These are phyloP conservation scores for Teunomyces kruisii DNA, from an alignment of 805 yeast species.

Conservation along the genomic window DNA sequence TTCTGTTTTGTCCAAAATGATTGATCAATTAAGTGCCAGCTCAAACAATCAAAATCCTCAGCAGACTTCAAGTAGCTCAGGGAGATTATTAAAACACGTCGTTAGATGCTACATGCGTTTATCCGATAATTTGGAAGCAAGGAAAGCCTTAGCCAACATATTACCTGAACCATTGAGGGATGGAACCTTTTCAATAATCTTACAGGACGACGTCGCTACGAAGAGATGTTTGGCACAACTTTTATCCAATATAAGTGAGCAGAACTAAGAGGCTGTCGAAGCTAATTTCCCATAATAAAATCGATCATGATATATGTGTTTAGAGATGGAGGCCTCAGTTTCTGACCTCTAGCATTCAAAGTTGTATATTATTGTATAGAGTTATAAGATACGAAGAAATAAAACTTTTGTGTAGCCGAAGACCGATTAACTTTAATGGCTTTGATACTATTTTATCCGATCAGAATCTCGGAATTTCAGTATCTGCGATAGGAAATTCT, in stretches of 20 bases:
- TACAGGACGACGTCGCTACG: slow-evolving; percentile 86
- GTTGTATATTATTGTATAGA: slow-evolving; percentile 3
- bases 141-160: slow-evolving; percentile 78
- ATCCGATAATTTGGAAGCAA: slow-evolving; percentile 86
- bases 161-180: slow-evolving; percentile 87
- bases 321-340: not conserved
- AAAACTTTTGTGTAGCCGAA: not conserved
- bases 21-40: slow-evolving; percentile 61
- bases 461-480: not conserved
- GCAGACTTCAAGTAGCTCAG: slow-evolving; percentile 50
- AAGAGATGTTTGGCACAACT: slow-evolving; percentile 85
- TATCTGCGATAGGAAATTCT: not conserved
- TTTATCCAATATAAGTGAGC: slow-evolving; percentile 56
- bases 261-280: slow-evolving; percentile 6
- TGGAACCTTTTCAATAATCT: slow-evolving; percentile 74
- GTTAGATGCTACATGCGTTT: slow-evolving; percentile 90
- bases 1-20: slow-evolving; percentile 83
- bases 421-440: not conserved
- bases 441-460: not conserved
- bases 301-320: not conserved
- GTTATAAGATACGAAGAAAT: slow-evolving; percentile 1
- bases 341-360: not conserved
- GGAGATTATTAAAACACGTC: slow-evolving; percentile 86
- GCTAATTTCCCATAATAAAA: too few species aligned
- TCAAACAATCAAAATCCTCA: slow-evolving; percentile 51